phyloP scores from a whole-genome alignment of 2,329 filamentous ascomycete species.

The Madurella mycetomatis region DNA sequence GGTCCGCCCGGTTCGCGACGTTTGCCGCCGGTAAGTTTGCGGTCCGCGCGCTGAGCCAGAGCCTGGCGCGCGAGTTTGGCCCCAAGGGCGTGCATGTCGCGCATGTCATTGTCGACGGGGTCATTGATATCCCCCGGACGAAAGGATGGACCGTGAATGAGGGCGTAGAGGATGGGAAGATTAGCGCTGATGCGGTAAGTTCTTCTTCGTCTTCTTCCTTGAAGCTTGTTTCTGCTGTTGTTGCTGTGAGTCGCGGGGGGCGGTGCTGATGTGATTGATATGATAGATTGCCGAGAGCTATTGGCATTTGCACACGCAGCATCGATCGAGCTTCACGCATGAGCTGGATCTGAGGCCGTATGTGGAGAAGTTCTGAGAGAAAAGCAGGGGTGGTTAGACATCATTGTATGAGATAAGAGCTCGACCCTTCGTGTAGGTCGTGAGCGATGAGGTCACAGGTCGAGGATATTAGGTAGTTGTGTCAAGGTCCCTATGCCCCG shows the following conservation, averaged over 20 bases:
- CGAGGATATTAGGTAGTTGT: background rate
- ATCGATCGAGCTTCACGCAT: conserved; percentile 71
- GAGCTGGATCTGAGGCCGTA: conserved; percentile 77
- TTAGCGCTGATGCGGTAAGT: conserved; percentile 69
- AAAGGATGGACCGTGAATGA: conserved; percentile 47
- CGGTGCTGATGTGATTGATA: background rate
- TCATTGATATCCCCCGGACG: conserved; percentile 74
- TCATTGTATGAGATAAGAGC: too few relatives aligned
- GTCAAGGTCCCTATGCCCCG: background rate
- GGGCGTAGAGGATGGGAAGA: conserved; percentile 55
- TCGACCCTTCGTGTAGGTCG: too few relatives aligned
- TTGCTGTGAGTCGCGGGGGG: background rate
- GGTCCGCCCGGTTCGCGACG: conserved; percentile 61
- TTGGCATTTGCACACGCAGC: conserved; percentile 80
- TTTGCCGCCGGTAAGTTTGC: conserved; percentile 83
- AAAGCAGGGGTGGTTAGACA: background rate
- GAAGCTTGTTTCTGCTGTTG: background rate
- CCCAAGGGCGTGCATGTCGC: conserved; percentile 79
- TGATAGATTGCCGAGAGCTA: conserved; percentile 77
- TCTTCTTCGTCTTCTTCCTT: background rate
- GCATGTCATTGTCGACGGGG: conserved; percentile 77
- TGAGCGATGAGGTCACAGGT: background rate
- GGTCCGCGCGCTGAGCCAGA: conserved; percentile 67
- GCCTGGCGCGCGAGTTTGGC: conserved; percentile 76
- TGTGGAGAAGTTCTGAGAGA: conserved; percentile 71